A percentile compares a stretch with the other conserved stretches of the same genome.
These are phyloP conservation scores for Mycosphaerella sp. DNA, from an alignment of 2,329 filamentous ascomycete species.

Conservation along the genomic window DNA sequence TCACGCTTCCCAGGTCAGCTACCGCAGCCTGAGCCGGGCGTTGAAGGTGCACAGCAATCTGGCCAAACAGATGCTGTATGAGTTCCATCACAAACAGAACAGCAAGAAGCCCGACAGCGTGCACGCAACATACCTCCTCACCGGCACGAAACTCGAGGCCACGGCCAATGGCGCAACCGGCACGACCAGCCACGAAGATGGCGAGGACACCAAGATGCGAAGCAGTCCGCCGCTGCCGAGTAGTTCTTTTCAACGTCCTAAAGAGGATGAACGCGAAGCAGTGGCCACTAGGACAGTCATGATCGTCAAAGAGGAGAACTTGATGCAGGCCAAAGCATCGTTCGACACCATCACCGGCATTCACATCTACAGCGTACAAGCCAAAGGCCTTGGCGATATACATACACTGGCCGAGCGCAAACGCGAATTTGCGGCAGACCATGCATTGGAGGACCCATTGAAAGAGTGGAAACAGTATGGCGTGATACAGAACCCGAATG, in stretches of 20 bases:
- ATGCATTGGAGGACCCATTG: conserved; percentile 53
- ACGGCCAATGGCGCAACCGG: conserved; percentile 26
- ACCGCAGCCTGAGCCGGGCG: conserved; percentile 74
- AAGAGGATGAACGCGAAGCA: conserved; percentile 46
- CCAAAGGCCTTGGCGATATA: conserved; percentile 59
- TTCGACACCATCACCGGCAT: conserved; percentile 72
- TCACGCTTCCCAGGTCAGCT: conserved; percentile 60
- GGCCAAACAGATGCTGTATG: conserved; percentile 86
- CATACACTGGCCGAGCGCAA: conserved; percentile 65
- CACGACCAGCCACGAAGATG: conserved; percentile 40
- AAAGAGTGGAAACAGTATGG: conserved; percentile 59
- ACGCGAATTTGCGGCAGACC: conserved; percentile 53
- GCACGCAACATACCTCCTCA: conserved; percentile 89
- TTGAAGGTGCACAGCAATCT: conserved; percentile 77
- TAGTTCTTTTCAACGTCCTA: conserved; percentile 49
- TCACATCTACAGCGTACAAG: conserved; percentile 79
- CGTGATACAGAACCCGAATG: conserved; percentile 65
- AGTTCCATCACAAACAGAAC: conserved; percentile 76
- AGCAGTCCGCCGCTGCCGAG: conserved; percentile 61
- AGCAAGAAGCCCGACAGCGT: conserved; percentile 64
- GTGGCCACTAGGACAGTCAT: conserved; percentile 40
- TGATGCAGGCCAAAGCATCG: conserved; percentile 49
- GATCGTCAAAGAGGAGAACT: conserved; percentile 29
- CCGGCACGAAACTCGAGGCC: conserved; percentile 54
- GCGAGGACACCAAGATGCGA: conserved; percentile 61